Evolutionary conservation across 2,329 filamentous ascomycete species (phyloP), one percentile per base, ranked within the genome.

Genomic region (Sporothrix phasma): DNA sequence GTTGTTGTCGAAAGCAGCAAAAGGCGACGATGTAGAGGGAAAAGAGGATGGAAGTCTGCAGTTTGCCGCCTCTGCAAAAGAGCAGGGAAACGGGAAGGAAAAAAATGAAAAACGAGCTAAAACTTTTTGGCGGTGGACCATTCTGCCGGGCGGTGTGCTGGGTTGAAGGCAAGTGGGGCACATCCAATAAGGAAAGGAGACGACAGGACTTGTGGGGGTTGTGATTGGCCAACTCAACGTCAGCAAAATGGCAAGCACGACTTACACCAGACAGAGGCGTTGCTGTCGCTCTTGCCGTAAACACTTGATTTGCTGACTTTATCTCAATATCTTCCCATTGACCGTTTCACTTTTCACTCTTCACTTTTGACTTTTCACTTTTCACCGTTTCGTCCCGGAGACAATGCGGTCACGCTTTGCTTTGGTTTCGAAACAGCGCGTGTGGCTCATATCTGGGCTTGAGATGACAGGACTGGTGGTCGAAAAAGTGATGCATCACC

Each of bases 121-220:
- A 61, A 61, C 58, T 61, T 61, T 61, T 61, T 61, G 58, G 58
- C 58, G 58, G 58, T 61, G 58, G 43, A 29, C 29, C 37, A 10
- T 59, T 59, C 56, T 59, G 56, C 56, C 56, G 39, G 56, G 56
- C 56, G 56, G 56, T 59, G 54, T 43, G 24, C 13, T 37, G 19
- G 37, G 22, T 19, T 8, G 17, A n/a, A 11, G 29, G 29, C 15
- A 58, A 56, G 54, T 29, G 54, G 54, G 54, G 13, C 19, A 2
- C 3, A 13, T 15, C 26, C 34, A 58, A 58, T n/a, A 24, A 26
- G 24, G 47, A 4, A 53, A 6, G 26, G 47, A 19, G 19, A 34
- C 26, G 26, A 22, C 13, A 5, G 3, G n/a, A 58, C 22, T 26
- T 58, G 3, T 3, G 2, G 4, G 13, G 5, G 1, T 37, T 58